Evolutionary conservation across 805 yeast species (phyloP).

Genomic region (Wickerhamiella occidentalis): DNA sequence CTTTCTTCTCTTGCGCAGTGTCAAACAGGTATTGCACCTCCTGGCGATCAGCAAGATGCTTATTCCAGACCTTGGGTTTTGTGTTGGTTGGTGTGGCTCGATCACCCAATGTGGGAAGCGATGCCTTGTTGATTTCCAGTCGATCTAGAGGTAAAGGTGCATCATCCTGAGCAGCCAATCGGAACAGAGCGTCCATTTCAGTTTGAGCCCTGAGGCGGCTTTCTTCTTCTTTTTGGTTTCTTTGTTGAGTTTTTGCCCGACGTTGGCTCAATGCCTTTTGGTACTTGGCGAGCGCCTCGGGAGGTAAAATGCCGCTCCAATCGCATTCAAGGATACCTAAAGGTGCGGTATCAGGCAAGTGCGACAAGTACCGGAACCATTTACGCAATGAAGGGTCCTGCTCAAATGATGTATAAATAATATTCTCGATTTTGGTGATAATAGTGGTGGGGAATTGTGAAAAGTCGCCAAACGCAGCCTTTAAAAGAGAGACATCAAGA

Average conservation of each 20-base stretch:
- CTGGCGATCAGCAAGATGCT: slow-evolving; percentile 12
- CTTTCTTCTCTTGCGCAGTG: slow-evolving; percentile 2
- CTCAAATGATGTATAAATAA: slow-evolving; percentile 47
- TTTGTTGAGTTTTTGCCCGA: slow-evolving; percentile 17
- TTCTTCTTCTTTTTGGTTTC: slow-evolving; percentile 23
- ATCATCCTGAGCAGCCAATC: slow-evolving; percentile 23
- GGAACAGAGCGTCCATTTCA: slow-evolving; percentile 29
- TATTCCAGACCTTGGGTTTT: slow-evolving; percentile 18
- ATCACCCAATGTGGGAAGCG: slow-evolving; percentile 18
- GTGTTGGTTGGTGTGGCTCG: slow-evolving; percentile 10
- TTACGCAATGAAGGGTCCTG: slow-evolving; percentile 43
- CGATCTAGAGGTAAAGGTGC: slow-evolving; percentile 13
- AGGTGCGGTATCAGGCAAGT: slow-evolving; percentile 76
- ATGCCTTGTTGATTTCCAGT: slow-evolving; percentile 15
- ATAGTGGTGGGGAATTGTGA: slow-evolving; percentile 56
- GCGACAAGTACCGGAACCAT: slow-evolving; percentile 61
- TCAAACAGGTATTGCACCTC: slow-evolving; percentile 17
- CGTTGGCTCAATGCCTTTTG: slow-evolving; percentile 22
- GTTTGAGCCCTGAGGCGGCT: slow-evolving; percentile 25
- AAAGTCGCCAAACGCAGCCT: slow-evolving; percentile 49
- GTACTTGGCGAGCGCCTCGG: slow-evolving; percentile 22
- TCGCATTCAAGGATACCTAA: slow-evolving; percentile 75
- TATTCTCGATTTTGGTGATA: slow-evolving; percentile 52
- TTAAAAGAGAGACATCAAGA: slow-evolving; percentile 65
- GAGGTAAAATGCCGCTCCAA: slow-evolving; percentile 43